Base-by-base conservation (phyloP, 1,284 basidiomycete species). In the Pseudozyma flocculosa region DNA sequence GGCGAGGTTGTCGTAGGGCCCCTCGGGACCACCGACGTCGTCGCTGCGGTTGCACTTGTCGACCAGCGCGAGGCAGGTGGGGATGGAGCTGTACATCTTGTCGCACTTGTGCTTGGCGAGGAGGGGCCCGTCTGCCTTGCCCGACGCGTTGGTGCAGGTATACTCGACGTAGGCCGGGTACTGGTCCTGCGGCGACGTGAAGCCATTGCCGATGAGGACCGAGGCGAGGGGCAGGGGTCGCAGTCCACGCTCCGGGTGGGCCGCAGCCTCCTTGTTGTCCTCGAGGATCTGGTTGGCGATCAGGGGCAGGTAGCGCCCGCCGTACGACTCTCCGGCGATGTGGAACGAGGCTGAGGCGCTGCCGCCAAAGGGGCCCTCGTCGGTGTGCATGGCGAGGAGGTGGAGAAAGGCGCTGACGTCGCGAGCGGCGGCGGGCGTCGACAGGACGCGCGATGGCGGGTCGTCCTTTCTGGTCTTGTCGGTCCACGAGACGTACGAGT, bases 201-300 rank as follows among this genome's bases (percentile, higher is more conserved):
- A 68, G 5, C 75, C 75, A 47, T 78, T 78, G n/a, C 75, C 75
- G 47, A 77, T 77, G 43, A 76, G 41, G 14, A 77, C 61, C 19
- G 67, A 70, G 0, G 29, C 42, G 13, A 75, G 57, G 3, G 75
- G 72, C 29, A 77, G 48, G 0, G 75, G 72, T n/a, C 49, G 38
- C 39, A 77, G 45, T 15, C 67, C 67, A 9, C 59, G 40, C 50
- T 76, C 68, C 5, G 70, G 73, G 23, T 76, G 62, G 19, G 50
- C 46, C 13, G 23, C 40, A 19, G 69, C 66, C 36, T 48, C 50
- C 48, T 71, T 60, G 50, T 77, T 77, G 61, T 77, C 75, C 24
- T 57, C 37, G 4, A 77, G 40, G 13, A 76, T 57, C 53, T 72
- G 75, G 40, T 60, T 57, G 18, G 72, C 75, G 11, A 71, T 54